Conservation (phyloP, 345 rosid genomes). For the Pistacia vera region DNA sequence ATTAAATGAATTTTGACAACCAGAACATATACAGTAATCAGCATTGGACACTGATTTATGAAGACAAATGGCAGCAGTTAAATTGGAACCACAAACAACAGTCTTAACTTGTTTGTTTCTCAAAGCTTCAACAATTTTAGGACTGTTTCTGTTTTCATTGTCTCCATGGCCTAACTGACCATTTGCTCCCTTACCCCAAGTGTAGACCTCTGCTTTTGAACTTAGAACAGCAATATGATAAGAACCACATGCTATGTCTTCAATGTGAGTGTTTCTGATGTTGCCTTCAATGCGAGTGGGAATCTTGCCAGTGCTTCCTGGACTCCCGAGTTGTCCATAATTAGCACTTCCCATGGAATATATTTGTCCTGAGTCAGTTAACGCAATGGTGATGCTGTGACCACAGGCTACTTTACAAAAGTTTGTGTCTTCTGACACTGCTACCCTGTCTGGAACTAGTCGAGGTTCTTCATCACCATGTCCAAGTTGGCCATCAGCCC, state of each 20-base stretch:
- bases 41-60: slow-evolving; percentile 50
- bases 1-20: slow-evolving; percentile 53
- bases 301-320: slow-evolving; percentile 36
- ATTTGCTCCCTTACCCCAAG: slow-evolving; percentile 69
- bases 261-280: slow-evolving; percentile 44
- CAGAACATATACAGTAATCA: slow-evolving; percentile 52
- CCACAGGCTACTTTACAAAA: slow-evolving; percentile 68
- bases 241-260: slow-evolving; percentile 64
- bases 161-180: slow-evolving; percentile 72
- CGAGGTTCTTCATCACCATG: slow-evolving; percentile 57
- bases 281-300: slow-evolving; percentile 52
- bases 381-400: slow-evolving; percentile 55
- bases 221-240: slow-evolving; percentile 61
- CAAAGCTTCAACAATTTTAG: slow-evolving; percentile 60
- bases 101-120: slow-evolving; percentile 59
- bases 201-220: slow-evolving; percentile 63
- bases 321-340: slow-evolving; percentile 47
- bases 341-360: slow-evolving; percentile 58
- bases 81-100: slow-evolving; percentile 58
- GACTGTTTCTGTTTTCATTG: slow-evolving; percentile 38
- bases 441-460: slow-evolving; percentile 51
- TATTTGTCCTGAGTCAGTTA: slow-evolving; percentile 51
- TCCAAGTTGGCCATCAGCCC: slow-evolving; percentile 63
- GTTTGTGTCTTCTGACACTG: slow-evolving; percentile 44
- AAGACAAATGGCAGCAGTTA: slow-evolving; percentile 60